Percentiles rank a stretch among this genome's conserved stretches.
These are phyloP conservation scores for Warburgia ugandensis DNA, from an alignment of 164 flowering plant species.

Conservation along the genomic window DNA sequence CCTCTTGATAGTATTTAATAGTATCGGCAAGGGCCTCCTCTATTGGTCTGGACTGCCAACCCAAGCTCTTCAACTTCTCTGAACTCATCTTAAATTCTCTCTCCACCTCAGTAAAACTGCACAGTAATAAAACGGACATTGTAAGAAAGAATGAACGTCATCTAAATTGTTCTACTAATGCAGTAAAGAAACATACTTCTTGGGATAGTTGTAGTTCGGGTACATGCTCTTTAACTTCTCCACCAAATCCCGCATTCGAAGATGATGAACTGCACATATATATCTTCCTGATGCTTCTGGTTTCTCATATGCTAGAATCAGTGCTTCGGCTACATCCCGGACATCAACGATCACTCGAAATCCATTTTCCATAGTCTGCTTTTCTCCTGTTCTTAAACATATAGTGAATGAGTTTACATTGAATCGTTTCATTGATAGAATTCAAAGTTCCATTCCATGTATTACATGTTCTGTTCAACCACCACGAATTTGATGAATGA, in stretches of 20 bases:
- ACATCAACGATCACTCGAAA: conserved; percentile 34
- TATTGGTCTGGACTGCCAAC: conserved; percentile 39
- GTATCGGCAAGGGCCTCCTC: conserved; percentile 44
- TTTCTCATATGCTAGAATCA: conserved; percentile 38
- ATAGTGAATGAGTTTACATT: neutral
- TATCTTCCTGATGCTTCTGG: conserved; percentile 55
- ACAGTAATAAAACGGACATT: neutral
- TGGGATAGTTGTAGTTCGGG: conserved; percentile 44
- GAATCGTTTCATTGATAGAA: too few relatives aligned
- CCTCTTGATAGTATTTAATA: conserved; percentile 20
- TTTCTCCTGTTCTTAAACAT: conserved; percentile 20
- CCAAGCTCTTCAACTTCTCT: conserved; percentile 35
- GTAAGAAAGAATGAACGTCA: neutral
- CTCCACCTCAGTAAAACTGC: neutral
- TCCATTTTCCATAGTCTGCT: conserved; percentile 22
- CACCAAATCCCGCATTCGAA: conserved; percentile 22
- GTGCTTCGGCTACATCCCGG: conserved; percentile 50
- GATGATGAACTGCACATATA: conserved; percentile 31
- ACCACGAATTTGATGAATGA: too few relatives aligned
- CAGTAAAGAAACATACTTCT: conserved; percentile 7
- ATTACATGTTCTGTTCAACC: too few relatives aligned
- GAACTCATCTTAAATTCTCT: conserved; percentile 5
- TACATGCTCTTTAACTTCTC: conserved; percentile 33
- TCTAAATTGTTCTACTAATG: neutral
- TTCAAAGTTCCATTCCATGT: too few relatives aligned